Conservation (phyloP, 2,329 filamentous ascomycete species). For the Fusarium sp. region DNA sequence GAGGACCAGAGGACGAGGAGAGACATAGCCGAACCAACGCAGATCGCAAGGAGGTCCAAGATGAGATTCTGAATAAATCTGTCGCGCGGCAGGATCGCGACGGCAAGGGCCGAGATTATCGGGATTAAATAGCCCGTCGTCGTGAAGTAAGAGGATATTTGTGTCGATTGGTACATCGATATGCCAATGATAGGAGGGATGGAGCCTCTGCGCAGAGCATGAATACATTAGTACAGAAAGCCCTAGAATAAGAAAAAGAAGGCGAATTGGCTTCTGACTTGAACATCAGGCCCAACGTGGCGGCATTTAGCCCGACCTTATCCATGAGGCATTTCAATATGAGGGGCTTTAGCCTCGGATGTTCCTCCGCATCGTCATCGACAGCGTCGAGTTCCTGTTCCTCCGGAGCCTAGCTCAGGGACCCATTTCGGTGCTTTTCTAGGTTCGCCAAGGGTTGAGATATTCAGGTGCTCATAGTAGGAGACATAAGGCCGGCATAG, state of each 20-base stretch:
- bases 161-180: not conserved
- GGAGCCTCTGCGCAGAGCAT: not conserved
- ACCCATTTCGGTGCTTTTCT: not conserved
- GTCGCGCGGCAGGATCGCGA: not conserved
- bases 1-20: not conserved
- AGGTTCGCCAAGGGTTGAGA: not conserved
- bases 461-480: not conserved
- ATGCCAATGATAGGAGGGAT: not conserved
- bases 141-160: not conserved
- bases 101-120: not conserved
- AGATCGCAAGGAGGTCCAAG: not conserved
- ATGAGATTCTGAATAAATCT: not conserved
- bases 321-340: not conserved
- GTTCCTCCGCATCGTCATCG: not conserved
- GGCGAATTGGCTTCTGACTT: not conserved
- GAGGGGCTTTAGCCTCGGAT: not conserved
- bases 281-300: not conserved
- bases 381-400: not conserved
- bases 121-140: not conserved
- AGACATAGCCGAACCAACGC: not conserved
- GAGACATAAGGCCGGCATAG: not conserved
- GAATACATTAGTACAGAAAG: not conserved
- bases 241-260: not conserved
- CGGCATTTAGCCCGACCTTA: not conserved
- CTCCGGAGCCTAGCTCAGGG: not conserved